phyloP scores from a whole-genome alignment of 805 yeast genomes.

The Suhomyces tanzawaensis region DNA sequence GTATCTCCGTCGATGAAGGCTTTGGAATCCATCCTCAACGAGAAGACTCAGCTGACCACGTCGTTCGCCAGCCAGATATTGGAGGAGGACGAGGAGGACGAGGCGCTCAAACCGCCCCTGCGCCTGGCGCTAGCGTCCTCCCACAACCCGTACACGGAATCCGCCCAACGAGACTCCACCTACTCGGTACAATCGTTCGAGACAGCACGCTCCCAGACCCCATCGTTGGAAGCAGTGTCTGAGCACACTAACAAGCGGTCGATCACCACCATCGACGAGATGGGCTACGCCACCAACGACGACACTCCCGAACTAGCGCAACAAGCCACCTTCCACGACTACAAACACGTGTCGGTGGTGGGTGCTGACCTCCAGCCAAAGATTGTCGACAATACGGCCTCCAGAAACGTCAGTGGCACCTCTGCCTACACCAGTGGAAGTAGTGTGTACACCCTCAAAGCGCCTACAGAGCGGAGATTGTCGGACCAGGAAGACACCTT shows the following conservation, averaged over 20 bases:
- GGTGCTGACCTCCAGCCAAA: constrained; percentile 51
- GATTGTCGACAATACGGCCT: constrained; percentile 86
- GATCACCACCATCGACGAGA: constrained; percentile 19
- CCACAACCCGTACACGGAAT: constrained; percentile 3
- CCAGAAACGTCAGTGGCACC: constrained; percentile 2
- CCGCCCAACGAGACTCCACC: constrained; percentile 4
- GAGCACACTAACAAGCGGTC: constrained; percentile 11
- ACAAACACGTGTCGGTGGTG: constrained; percentile 11
- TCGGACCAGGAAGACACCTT: constrained; percentile 26
- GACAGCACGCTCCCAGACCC: constrained; percentile 20
- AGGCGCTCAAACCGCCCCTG: neutral
- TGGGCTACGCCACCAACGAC: constrained; percentile 17
- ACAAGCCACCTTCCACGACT: constrained; percentile 24
- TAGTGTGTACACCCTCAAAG: neutral
- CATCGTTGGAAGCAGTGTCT: neutral
- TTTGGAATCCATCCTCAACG: constrained; percentile 32
- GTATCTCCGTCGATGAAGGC: constrained; percentile 43
- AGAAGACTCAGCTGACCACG: constrained; percentile 8
- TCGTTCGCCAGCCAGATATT: neutral
- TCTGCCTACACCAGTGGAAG: constrained; percentile 1
- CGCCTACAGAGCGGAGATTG: neutral
- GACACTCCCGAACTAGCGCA: constrained; percentile 25
- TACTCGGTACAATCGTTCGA: constrained; percentile 26
- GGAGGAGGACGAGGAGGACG: constrained; percentile 19
- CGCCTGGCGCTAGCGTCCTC: no score